A percentile compares a stretch with the other conserved stretches of the same genome.
Conservation (phyloP, 441 rosid genomes). For the Dalechampia spathulata region DNA sequence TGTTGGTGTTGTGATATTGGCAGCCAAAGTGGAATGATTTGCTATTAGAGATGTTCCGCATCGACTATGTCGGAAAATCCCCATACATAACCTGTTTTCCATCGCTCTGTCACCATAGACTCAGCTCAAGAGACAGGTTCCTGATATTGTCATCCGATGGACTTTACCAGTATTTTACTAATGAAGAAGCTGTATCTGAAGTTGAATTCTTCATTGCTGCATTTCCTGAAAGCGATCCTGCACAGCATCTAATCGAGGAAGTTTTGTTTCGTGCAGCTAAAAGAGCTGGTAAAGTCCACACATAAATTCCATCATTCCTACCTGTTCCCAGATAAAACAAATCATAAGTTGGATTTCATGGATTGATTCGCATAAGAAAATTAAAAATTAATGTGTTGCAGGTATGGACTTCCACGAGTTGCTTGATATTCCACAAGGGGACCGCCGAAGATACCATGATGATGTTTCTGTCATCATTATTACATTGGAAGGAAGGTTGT, state of each 20-base stretch:
- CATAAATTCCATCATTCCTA: too few relatives aligned
- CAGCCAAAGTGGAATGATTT: conserved; percentile 93
- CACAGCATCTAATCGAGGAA: conserved; percentile 84
- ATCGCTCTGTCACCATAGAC: conserved; percentile 68
- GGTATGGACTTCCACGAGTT: conserved; percentile 89
- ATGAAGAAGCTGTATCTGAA: conserved; percentile 71
- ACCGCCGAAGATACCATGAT: conserved; percentile 90
- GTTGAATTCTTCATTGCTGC: conserved; percentile 61
- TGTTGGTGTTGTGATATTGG: conserved; percentile 5
- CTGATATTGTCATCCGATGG: conserved; percentile 85
- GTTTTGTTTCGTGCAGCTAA: conserved; percentile 87
- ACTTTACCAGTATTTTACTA: conserved; percentile 79
- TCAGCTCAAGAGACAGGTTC: conserved; percentile 65
- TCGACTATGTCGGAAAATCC: conserved; percentile 69
- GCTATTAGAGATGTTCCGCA: conserved; percentile 74
- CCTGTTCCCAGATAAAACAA: too few relatives aligned
- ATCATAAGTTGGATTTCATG: too few relatives aligned
- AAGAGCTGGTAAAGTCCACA: conserved; percentile 93
- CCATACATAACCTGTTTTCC: conserved; percentile 78
- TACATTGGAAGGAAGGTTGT: conserved; percentile 91
- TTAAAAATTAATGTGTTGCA: too few relatives aligned
- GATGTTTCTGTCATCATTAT: conserved; percentile 94
- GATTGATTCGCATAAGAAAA: too few relatives aligned
- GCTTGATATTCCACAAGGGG: conserved; percentile 93
- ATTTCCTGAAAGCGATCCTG: conserved; percentile 94